Evolutionary conservation across 176 grass and related monocot species (phyloP).

Genomic region (Pontederia paniculata): DNA sequence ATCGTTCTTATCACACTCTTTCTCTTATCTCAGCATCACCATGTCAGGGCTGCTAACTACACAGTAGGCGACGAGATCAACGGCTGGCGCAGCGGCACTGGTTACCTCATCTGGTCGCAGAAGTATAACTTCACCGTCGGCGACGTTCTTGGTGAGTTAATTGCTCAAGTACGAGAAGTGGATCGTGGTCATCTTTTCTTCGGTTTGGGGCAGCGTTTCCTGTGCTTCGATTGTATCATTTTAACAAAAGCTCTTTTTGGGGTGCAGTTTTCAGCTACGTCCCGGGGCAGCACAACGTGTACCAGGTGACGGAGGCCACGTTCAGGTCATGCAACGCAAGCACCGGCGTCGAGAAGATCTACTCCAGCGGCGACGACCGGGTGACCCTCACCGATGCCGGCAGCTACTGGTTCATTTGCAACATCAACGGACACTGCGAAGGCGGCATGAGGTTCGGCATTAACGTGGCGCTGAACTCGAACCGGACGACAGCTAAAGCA

Average conservation of each 20-base stretch:
- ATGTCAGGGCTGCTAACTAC: conserved; percentile 33
- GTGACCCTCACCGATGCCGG: conserved; percentile 21
- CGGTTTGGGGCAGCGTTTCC: not conserved
- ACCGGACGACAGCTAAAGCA: not conserved
- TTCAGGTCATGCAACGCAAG: conserved; percentile 28
- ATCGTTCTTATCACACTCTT: too few species aligned
- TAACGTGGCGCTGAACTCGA: conserved; percentile 3
- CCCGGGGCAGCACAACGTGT: conserved; percentile 34
- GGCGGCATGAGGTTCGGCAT: conserved; percentile 36
- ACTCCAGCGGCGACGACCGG: conserved; percentile 33
- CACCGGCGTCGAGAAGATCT: conserved; percentile 16
- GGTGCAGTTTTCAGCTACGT: conserved; percentile 40
- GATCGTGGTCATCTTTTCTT: not conserved
- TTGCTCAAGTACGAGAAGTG: not conserved
- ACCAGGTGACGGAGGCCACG: conserved; percentile 29
- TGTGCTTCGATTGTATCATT: not conserved
- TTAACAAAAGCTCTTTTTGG: too few species aligned
- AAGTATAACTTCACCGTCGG: conserved; percentile 79
- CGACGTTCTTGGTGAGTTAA: conserved; percentile 41
- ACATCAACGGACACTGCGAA: conserved; percentile 24
- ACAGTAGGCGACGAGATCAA: conserved; percentile 27
- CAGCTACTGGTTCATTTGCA: conserved; percentile 53
- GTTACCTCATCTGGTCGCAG: conserved; percentile 59
- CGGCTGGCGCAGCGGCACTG: conserved; percentile 48
- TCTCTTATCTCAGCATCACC: too few species aligned